phyloP scores from a whole-genome alignment of 2,329 filamentous ascomycete genomes.

The Penicillium olsonii region DNA sequence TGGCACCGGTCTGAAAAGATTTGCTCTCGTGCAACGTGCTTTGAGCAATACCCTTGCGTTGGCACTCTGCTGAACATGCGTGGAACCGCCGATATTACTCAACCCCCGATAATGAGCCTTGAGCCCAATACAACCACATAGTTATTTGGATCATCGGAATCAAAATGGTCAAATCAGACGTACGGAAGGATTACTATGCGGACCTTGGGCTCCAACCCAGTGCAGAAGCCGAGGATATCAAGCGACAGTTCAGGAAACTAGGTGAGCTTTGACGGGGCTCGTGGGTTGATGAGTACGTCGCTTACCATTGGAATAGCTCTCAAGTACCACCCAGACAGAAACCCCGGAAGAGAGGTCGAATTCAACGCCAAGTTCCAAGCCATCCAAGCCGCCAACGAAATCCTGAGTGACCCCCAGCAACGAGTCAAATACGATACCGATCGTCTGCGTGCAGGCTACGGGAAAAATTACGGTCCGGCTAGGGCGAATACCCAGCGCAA shows the following conservation, averaged over 20 bases:
- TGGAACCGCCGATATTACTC: slow-evolving; percentile 4
- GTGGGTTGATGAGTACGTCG: background rate
- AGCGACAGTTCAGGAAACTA: slow-evolving; percentile 82
- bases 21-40: slow-evolving; percentile 4
- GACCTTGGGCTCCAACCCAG: slow-evolving; percentile 72
- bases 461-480: slow-evolving; percentile 35
- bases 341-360: slow-evolving; percentile 77
- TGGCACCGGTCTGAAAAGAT: background rate
- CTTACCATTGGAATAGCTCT: slow-evolving; percentile 57
- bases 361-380: slow-evolving; percentile 80
- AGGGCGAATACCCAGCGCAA: slow-evolving; percentile 33
- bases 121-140: slow-evolving; percentile 9
- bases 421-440: slow-evolving; percentile 65
- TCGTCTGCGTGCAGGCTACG: slow-evolving; percentile 53
- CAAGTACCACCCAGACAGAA: slow-evolving; percentile 86
- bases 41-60: background rate
- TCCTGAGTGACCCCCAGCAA: slow-evolving; percentile 63
- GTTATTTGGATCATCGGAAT: slow-evolving; percentile 14
- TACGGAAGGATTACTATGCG: slow-evolving; percentile 77
- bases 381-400: slow-evolving; percentile 82
- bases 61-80: slow-evolving; percentile 18
- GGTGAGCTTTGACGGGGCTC: slow-evolving; percentile 51
- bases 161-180: slow-evolving; percentile 69
- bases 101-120: slow-evolving; percentile 19
- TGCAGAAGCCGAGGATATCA: slow-evolving; percentile 73